Conservation (phyloP, 1,139 yeast species). For the Blastobotrys malaysiensis region DNA sequence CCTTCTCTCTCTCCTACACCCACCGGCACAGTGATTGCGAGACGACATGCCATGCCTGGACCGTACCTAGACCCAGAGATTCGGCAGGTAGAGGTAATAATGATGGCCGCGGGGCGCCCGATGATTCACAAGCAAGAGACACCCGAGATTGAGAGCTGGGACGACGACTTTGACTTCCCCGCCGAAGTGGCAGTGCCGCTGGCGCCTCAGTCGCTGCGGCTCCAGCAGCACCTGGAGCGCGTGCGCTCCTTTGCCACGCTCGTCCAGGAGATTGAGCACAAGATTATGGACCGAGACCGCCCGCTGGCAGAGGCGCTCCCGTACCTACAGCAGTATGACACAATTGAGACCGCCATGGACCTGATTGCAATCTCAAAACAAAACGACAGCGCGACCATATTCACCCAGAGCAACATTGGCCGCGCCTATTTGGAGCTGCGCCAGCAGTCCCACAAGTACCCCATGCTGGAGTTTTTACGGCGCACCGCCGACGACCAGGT, state of each 20-base stretch:
- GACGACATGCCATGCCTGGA: conserved; percentile 1
- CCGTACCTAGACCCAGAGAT: not conserved
- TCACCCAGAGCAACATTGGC: conserved; percentile 15
- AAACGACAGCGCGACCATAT: conserved; percentile 17
- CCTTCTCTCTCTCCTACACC: not conserved
- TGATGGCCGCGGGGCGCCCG: conserved; percentile 1
- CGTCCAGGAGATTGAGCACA: conserved; percentile 17
- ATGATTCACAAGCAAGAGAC: conserved; percentile 1
- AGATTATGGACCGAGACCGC: conserved; percentile 7
- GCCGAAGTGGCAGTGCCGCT: conserved; percentile 2
- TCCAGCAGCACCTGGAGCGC: conserved; percentile 17
- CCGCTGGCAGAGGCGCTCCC: not conserved
- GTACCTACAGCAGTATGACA: conserved; percentile 2
- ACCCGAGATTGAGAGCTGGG: conserved; percentile 21
- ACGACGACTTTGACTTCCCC: conserved; percentile 18
- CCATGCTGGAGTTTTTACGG: conserved; percentile 10
- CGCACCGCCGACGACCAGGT: conserved; percentile 4
- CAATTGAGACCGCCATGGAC: conserved; percentile 19
- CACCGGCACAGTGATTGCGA: not conserved
- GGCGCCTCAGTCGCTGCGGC: conserved; percentile 8
- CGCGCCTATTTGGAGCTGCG: conserved; percentile 13
- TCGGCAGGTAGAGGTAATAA: not conserved
- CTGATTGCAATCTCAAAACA: conserved; percentile 23
- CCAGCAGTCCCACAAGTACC: conserved; percentile 6
- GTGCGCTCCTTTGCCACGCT: conserved; percentile 19